A percentile compares a stretch with the other conserved stretches of the same genome.
Evolutionary conservation across 1,284 basidiomycete species (phyloP).

Genomic region (Tranzscheliella williamsii): DNA sequence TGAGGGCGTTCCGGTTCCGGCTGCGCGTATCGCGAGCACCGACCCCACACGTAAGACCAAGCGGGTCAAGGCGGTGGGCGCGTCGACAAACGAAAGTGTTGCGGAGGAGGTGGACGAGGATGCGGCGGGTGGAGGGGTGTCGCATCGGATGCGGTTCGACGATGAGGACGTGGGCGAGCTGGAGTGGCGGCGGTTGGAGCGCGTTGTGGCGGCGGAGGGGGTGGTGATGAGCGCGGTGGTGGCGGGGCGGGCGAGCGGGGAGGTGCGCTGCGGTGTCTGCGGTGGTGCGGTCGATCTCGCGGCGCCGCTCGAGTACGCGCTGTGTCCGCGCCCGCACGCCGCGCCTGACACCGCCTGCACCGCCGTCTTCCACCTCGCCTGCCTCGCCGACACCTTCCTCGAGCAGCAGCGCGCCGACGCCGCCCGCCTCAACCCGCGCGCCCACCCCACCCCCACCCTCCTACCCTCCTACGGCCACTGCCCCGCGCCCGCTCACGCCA

Average conservation of each 20-base stretch:
- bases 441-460: neutral
- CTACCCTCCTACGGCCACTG: conserved; percentile 41
- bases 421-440: neutral
- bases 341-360: conserved; percentile 62
- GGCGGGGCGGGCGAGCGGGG: no score
- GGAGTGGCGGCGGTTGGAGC: conserved; percentile 24
- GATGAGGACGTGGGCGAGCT: conserved; percentile 22
- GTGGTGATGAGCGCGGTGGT: no score
- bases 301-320: conserved; percentile 14
- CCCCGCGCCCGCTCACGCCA: conserved; percentile 5
- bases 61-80: conserved; percentile 6
- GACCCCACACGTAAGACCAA: conserved; percentile 25
- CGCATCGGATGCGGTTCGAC: conserved; percentile 17
- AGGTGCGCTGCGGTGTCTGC: conserved; percentile 29
- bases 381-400: conserved; percentile 71
- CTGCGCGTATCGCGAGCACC: neutral
- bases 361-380: conserved; percentile 71
- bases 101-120: conserved; percentile 7
- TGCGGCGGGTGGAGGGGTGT: neutral
- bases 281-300: conserved; percentile 12
- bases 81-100: conserved; percentile 1
- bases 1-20: conserved; percentile 9
- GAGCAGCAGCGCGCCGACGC: no score
- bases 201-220: neutral
- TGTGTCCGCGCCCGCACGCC: conserved; percentile 9